Evolutionary conservation across 371 early-diverging fungal species (phyloP), one percentile per base, ranked within the genome.

Genomic region (Capniomyces stellatus): DNA sequence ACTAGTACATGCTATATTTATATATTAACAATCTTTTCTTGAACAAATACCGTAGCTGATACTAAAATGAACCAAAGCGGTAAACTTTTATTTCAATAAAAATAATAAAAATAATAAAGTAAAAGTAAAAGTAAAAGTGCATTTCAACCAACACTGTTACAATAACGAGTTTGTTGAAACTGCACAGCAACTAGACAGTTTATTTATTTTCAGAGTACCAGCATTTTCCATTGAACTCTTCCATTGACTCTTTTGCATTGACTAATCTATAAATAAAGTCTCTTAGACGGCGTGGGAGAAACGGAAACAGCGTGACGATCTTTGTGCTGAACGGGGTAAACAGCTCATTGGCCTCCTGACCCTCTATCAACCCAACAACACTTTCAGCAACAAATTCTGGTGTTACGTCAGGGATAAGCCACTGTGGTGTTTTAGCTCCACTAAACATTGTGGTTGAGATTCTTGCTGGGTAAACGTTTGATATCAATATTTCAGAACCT

Each of bases 381-480:
- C 55, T 43, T 21, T 63, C 60, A 1, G 65, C 65, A 22, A 65
- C 46, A 23, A 60, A 53, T 15, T 62, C 59, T 6, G 59, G 50
- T 1, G 47, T 21, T 4, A 66, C 41, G n/a, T 42, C 46, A 1
- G 66, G 66, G 29, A 62, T 55, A 3, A 66, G 50, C 66, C 62
- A 66, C 28, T 48, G 24, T 1, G 67, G 67, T 29, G 59, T 29
- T 3, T 15, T 27, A 2, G 58, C 35, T 2, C 66, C 66, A 22
- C 23, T 42, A 41, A 66, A 66, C 66, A 66, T 58, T 18, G 60
- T 62, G 1, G 55, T 46, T 10, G 49, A 46, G 24, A 66, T 57
- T 43, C 54, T 61, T 4, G 67, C 57, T n/a, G 66, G 66, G 29
- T 58, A 66, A 8, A 67, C 56, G 0, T 43, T 47, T 44, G 46